Base-by-base conservation (phyloP, 2,329 filamentous ascomycete species). In the Fusarium sp. region DNA sequence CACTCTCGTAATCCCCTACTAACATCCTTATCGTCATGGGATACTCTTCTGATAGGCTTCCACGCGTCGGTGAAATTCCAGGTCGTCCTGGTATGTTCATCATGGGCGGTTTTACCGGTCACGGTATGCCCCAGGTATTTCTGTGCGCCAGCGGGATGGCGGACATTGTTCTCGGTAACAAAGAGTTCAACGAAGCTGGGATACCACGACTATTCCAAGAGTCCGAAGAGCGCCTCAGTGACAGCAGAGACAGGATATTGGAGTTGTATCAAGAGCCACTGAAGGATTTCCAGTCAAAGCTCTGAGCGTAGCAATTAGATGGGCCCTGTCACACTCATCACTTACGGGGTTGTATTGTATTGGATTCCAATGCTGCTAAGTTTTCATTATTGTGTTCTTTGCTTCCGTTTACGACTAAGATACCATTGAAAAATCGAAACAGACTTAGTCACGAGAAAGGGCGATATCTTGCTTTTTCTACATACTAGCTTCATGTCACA, bases 121-220 rank as follows among this genome's bases (percentile, higher is more conserved):
- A 88, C 65, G 87, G 87, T 1, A 89, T 89, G 87, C 83, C 85
- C 0, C 74, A 85, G 27, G 83, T 87, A 20, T 84, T 84, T 22
- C 78, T 85, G 0, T 77, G 81, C 6, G 82, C 50, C 16, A 29
- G 24, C 3, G 50, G 50, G 10, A 35, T 54, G n/a, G 50, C 50
- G 11, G 27, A 54, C 2, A 10, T 54, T 20, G 27, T 54, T 54
- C 24, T 54, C 16, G 50, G 27, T 29, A 54, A 52, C 24, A 52
- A 52, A 29, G 50, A 20, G 11, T 31, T 54, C 16, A 34, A 14
- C 16, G 9, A 54, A 14, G 34, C 24, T 2, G 29, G 50, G 4
- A 29, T 54, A 54, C 50, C 50, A 4, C 16, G 50, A 54, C n/a
- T 54, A 18, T 54, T 54, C 5, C 9, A 54, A n/a, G 50, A 54